Evolutionary conservation across 352 stramenopile species (phyloP).

Genomic region (Globisporangium okanoganense): DNA sequence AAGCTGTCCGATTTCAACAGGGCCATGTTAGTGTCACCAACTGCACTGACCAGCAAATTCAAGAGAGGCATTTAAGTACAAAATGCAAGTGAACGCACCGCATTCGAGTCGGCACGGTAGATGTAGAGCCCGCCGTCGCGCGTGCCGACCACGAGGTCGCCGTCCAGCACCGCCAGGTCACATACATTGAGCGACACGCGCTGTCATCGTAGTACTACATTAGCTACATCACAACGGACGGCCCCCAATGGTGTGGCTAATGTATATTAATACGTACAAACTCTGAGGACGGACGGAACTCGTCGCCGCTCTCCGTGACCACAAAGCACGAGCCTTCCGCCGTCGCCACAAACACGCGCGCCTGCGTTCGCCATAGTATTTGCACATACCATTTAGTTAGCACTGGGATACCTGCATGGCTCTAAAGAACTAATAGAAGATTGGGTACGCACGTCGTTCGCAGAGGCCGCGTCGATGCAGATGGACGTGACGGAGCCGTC

Average conservation of each 20-base stretch:
- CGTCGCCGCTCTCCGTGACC: conserved; percentile 42
- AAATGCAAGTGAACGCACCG: conserved; percentile 13
- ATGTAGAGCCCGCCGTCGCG: conserved; percentile 58
- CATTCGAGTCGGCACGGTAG: conserved; percentile 33
- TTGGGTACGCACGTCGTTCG: conserved; percentile 29
- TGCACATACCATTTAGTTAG: not conserved
- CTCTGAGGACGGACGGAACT: conserved; percentile 50
- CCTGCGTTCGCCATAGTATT: conserved; percentile 17
- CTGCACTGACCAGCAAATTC: too few relatives aligned
- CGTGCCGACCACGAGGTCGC: conserved; percentile 58
- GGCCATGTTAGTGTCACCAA: too few relatives aligned
- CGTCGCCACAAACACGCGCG: conserved; percentile 69
- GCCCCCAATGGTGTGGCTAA: too few relatives aligned
- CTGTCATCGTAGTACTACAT: conserved; percentile 18
- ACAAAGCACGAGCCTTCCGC: conserved; percentile 65
- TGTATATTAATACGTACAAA: conserved; percentile 52
- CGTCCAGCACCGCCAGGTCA: conserved; percentile 42
- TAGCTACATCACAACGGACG: too few relatives aligned
- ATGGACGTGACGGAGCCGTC: conserved; percentile 74
- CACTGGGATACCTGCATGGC: not conserved
- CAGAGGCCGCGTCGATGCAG: conserved; percentile 38
- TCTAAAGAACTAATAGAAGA: not conserved
- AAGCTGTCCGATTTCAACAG: conserved; percentile 20
- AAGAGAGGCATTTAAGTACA: not conserved
- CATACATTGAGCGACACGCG: conserved; percentile 68